Evolutionary conservation across 2,329 filamentous ascomycete species (phyloP).

Genomic region (Botrytis squamosa): DNA sequence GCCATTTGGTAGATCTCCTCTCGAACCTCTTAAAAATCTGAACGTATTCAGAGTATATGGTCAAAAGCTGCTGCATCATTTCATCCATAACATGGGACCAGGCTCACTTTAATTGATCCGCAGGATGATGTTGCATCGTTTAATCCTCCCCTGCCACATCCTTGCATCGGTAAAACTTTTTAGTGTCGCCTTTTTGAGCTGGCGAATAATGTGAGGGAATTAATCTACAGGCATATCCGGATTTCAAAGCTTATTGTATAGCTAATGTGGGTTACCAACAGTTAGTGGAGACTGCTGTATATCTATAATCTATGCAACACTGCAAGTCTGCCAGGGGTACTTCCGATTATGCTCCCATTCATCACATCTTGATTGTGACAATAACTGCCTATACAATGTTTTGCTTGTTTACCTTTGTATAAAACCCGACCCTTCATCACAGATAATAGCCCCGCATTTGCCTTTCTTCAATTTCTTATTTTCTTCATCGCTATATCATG

Average conservation of each 20-base stretch:
- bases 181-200: not conserved
- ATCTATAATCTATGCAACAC: not conserved
- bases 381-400: not conserved
- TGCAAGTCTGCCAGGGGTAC: not conserved
- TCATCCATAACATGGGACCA: not conserved
- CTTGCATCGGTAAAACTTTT: not conserved
- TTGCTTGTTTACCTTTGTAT: not conserved
- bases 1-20: not conserved
- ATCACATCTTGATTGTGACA: not conserved
- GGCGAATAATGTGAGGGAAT: not conserved
- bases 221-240: not conserved
- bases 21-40: not conserved
- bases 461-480: not conserved
- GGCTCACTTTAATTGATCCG: not conserved
- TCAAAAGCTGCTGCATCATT: not conserved
- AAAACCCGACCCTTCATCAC: not conserved
- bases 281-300: not conserved
- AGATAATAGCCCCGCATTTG: not conserved
- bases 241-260: not conserved
- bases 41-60: not conserved
- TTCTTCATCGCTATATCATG: not conserved
- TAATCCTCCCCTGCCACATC: not conserved
- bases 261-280: not conserved
- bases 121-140: not conserved
- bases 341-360: not conserved